Base-by-base conservation (phyloP, 345 rosid genomes). In the Dovyalis caffra region DNA sequence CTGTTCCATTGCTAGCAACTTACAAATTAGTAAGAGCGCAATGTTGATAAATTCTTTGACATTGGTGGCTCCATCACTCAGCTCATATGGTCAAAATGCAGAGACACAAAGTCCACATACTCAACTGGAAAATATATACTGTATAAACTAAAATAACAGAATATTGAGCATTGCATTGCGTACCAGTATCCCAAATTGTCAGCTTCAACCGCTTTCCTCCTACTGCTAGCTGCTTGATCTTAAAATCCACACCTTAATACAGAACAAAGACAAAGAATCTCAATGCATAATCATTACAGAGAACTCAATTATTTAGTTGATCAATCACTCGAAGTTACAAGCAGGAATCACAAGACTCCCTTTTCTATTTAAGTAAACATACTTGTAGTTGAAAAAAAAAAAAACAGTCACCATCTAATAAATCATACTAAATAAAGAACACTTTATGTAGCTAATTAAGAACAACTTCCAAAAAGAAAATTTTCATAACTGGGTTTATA, bases 171-270 rank as follows among this genome's bases (percentile, higher is more conserved):
- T 57, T 56, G 37, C 56, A 49, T 7, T 18, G 45, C 80, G 61
- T 81, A 94, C 98, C 97, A 63, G 98, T 94, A 79, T 94, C 98
- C 98, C 98, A 94, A 23, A 94, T 92, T 40, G 98, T 94, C 58
- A 94, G 92, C 90, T 94, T 94, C 67, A 94, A 76, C 78, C 89
- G 84, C 88, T 88, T 92, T 77, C 91, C 97, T 63, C 89, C 94
- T 3, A 95, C 93, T 38, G 83, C 85, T 66, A 95, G 84, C 74
- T 77, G 88, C 87, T 92, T 92, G 91, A 95, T 92, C 90, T 95
- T 95, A 83, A 95, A 92, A 86, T 95, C 99, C 81, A 95, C 99
- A 74, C 99, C 99, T 95, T 65, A 26, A 68, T 31, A 61, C 37
- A 66, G 10, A 31, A 63, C 60, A 47, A 25, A 66, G 28, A 34